phyloP scores from a whole-genome alignment of 345 rosid species.

The Iberis pinnata region DNA sequence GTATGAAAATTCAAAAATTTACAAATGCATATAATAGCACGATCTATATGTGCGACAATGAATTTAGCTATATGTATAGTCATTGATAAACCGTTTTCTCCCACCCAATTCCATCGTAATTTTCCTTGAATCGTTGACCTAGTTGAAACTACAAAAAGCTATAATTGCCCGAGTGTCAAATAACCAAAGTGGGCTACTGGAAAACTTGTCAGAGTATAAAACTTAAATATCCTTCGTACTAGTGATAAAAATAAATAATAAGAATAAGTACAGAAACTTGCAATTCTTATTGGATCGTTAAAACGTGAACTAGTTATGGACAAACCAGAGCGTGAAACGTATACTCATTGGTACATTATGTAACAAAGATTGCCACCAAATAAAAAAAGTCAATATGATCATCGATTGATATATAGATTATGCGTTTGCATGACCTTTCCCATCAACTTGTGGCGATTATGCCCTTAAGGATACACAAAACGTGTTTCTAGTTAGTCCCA shows the following conservation, averaged over 20 bases:
- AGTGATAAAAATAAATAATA: neutral
- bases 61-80: too few species aligned
- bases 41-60: too few species aligned
- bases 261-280: too few species aligned
- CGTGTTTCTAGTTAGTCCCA: constrained; percentile 33
- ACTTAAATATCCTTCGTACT: neutral
- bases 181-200: constrained; percentile 19
- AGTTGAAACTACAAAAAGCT: constrained; percentile 12
- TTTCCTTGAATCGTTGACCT: constrained; percentile 22
- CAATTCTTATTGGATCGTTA: constrained; percentile 20
- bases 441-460: constrained; percentile 54
- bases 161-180: constrained; percentile 14
- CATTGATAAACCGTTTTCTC: too few species aligned
- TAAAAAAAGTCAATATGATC: constrained; percentile 31
- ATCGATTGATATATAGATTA: constrained; percentile 29
- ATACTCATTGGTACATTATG: constrained; percentile 18
- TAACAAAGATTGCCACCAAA: constrained; percentile 26
- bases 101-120: neutral
- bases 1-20: too few species aligned
- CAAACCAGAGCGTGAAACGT: constrained; percentile 48
- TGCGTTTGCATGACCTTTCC: constrained; percentile 30
- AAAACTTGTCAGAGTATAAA: constrained; percentile 17
- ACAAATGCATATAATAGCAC: too few species aligned
- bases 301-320: constrained; percentile 25
- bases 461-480: constrained; percentile 33